These are phyloP conservation scores for Turritis glabra DNA, from an alignment of 345 rosid species.

Conservation along the genomic window DNA sequence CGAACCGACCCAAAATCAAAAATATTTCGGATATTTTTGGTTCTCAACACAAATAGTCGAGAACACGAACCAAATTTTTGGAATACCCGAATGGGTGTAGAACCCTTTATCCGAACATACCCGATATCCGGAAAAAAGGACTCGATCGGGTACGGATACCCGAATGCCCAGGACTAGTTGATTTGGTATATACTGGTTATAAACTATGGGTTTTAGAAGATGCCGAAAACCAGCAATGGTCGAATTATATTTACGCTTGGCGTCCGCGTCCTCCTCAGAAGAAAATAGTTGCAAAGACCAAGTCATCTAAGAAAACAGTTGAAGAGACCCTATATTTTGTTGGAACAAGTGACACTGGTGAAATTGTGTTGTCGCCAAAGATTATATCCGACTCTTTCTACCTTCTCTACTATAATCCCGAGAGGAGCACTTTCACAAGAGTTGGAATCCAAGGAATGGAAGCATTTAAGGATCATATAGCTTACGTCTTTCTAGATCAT, in stretches of 20 bases:
- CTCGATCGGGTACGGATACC: too few relatives aligned
- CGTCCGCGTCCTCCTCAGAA: background rate
- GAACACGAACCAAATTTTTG: too few relatives aligned
- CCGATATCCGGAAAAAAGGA: too few relatives aligned
- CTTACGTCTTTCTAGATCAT: background rate
- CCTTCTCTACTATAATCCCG: background rate
- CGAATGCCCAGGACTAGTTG: too few relatives aligned
- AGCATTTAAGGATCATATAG: background rate
- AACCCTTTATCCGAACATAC: too few relatives aligned
- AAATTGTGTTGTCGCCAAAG: too few relatives aligned
- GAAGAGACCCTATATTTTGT: background rate
- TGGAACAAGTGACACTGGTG: background rate
- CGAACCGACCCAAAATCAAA: too few relatives aligned
- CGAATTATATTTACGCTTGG: background rate
- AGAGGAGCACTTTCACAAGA: background rate
- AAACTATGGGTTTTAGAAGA: constrained; percentile 19
- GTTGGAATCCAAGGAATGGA: constrained; percentile 13
- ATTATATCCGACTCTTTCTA: background rate
- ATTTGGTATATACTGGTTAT: too few relatives aligned
- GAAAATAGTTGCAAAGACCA: background rate
- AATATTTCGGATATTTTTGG: too few relatives aligned
- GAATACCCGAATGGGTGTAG: too few relatives aligned
- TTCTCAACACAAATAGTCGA: too few relatives aligned
- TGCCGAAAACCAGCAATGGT: background rate
- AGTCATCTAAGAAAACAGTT: background rate